Base-by-base conservation (phyloP, 1,139 yeast genomes). In the Yamadazyma sp. region DNA sequence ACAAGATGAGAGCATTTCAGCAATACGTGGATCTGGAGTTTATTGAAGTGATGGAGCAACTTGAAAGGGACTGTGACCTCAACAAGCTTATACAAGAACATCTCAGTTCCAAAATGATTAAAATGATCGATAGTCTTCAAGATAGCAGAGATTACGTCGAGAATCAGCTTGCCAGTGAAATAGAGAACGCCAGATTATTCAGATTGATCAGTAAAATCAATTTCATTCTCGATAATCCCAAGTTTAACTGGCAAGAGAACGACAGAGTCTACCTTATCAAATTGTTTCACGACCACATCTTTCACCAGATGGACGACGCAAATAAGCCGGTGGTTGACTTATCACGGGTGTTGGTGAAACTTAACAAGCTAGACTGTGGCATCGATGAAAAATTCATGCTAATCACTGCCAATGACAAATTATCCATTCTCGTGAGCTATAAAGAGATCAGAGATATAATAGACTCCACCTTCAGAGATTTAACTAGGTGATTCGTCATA, bases 351-450 rank as follows among this genome's bases (percentile, higher is more conserved):
- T 67, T 94, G 46, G 69, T 78, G 37, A 78, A 84, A 49, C 67
- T 92, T 52, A 92, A 92, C 63, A 92, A 92, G 60, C 68, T 92
- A 43, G 99, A 94, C 58, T 95, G 94, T 11, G 98, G 97, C 1
- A 76, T 85, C 33, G 92, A 87, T 37, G 98, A 92, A 59, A 81
- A 78, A 52, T 63, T 92, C 20, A 67, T 89, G 56, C 71, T 92
- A 43, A 86, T 88, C 6, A 82, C 94, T 22, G 75, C 84, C 13
- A 96, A 90, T 57, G 96, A 89, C 56, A 80, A 80, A 64, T 80
- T 79, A 35, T 87, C 95, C 57, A 69, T 89, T 45, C 80, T 89
- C 35, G 82, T 86, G 37, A 80, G 90, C 51, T 89, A 84, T 59
- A 84, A 82, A 60, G 95, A 81, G 56, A 67, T 90, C 47, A 82